These are phyloP conservation scores for Grosmannia clavigera DNA, from an alignment of 2,329 filamentous ascomycete species.

Conservation along the genomic window DNA sequence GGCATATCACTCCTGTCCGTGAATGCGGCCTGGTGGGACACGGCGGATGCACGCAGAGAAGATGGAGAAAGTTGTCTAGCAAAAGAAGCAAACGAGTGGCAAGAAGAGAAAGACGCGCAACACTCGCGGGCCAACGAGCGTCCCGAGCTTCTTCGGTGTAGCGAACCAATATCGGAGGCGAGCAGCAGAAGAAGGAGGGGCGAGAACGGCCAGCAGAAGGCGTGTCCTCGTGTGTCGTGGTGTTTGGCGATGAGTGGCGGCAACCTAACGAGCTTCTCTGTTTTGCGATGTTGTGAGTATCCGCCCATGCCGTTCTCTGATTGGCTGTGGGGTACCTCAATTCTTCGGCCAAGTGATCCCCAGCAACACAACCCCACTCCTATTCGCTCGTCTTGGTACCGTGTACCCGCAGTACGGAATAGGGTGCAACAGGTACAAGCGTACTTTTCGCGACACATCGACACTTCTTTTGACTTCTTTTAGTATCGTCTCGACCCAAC, in stretches of 20 bases:
- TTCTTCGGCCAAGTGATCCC: constrained; percentile 20
- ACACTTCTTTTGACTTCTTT: background rate
- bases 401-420: background rate
- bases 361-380: constrained; percentile 12
- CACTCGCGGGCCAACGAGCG: background rate
- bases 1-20: background rate
- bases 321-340: constrained; percentile 19
- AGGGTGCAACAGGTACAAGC: background rate
- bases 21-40: background rate
- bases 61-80: background rate
- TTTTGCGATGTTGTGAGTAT: constrained; percentile 29
- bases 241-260: background rate
- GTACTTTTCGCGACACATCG: background rate
- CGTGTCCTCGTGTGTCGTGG: constrained; percentile 3
- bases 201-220: background rate
- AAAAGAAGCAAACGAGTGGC: background rate
- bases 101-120: background rate
- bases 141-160: background rate
- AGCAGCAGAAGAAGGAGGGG: background rate
- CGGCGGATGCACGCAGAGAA: background rate
- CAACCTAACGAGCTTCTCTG: background rate
- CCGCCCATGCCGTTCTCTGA: constrained; percentile 15
- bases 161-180: background rate
- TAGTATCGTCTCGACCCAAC: background rate
- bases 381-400: background rate